phyloP scores from a whole-genome alignment of 768 basidiomycete species.

The Boletus sp. region DNA sequence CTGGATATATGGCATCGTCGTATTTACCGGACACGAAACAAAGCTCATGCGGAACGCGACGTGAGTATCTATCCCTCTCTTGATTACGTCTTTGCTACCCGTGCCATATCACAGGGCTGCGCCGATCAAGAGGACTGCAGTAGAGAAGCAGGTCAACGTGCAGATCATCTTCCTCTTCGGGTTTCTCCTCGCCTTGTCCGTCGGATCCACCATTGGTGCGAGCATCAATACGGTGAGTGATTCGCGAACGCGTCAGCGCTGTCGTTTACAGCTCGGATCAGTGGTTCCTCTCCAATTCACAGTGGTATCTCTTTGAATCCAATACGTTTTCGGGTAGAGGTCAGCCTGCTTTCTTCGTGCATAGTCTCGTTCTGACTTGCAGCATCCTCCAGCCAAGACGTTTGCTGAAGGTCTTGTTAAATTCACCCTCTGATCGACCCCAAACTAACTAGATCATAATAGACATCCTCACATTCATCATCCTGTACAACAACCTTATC shows the following conservation, averaged over 20 bases:
- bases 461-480: constrained; percentile 98
- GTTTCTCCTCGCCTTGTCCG: constrained; percentile 79
- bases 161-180: constrained; percentile 96
- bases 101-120: constrained; percentile 58
- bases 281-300: constrained; percentile 84
- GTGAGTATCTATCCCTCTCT: constrained; percentile 46
- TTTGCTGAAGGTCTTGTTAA: constrained; percentile 75
- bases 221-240: constrained; percentile 72
- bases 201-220: constrained; percentile 90
- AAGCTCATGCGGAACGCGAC: constrained; percentile 98
- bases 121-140: constrained; percentile 94
- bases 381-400: constrained; percentile 50
- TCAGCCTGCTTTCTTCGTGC: constrained; percentile 30
- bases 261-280: constrained; percentile 22
- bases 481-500: constrained; percentile 98
- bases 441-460: constrained; percentile 10
- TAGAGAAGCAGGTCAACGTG: constrained; percentile 92
- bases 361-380: background rate
- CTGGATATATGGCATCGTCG: constrained; percentile 92
- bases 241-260: background rate
- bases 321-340: constrained; percentile 62
- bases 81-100: background rate
- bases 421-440: background rate
- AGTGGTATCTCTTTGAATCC: constrained; percentile 87
- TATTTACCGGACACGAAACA: constrained; percentile 97